phyloP scores from a whole-genome alignment of 345 rosid genomes.

The Limnanthes douglasii region DNA sequence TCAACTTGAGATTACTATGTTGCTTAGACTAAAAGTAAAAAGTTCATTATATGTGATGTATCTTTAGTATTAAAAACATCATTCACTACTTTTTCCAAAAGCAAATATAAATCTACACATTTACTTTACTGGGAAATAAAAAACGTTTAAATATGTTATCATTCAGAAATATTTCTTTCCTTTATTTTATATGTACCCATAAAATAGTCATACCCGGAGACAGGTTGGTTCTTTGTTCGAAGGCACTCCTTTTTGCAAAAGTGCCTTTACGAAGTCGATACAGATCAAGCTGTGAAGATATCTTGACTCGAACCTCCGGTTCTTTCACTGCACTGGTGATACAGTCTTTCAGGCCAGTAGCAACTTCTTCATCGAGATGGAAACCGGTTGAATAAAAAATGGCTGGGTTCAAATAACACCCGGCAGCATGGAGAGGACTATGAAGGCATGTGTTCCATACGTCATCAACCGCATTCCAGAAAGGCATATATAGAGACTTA shows the following conservation, averaged over 20 bases:
- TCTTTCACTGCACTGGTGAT: slow-evolving; percentile 22
- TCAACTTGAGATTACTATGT: too few relatives aligned
- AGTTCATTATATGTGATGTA: too few relatives aligned
- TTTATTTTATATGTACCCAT: background rate
- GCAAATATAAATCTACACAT: background rate
- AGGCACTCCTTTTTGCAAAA: slow-evolving; percentile 27
- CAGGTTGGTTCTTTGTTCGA: slow-evolving; percentile 14
- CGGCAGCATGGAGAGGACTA: slow-evolving; percentile 56
- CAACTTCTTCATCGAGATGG: slow-evolving; percentile 26
- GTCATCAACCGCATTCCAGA: slow-evolving; percentile 49
- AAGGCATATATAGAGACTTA: slow-evolving; percentile 15
- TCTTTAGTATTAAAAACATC: too few relatives aligned
- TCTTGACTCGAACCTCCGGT: slow-evolving; percentile 9
- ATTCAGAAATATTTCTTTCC: too few relatives aligned
- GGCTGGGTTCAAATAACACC: slow-evolving; percentile 42
- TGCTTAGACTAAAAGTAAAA: too few relatives aligned
- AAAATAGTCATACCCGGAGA: slow-evolving; percentile 26
- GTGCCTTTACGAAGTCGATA: slow-evolving; percentile 23
- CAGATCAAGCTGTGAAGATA: slow-evolving; percentile 24
- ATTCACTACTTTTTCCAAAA: slow-evolving; percentile 1
- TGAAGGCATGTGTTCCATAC: slow-evolving; percentile 35
- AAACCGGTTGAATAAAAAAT: slow-evolving; percentile 37
- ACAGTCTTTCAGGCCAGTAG: slow-evolving; percentile 26
- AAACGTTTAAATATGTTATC: too few relatives aligned
- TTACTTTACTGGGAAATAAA: background rate